Percentiles rank a stretch among this genome's conserved stretches.
These are phyloP conservation scores for Hypomontagnella monticulosa DNA, from an alignment of 495 filamentous ascomycete species.

Conservation along the genomic window DNA sequence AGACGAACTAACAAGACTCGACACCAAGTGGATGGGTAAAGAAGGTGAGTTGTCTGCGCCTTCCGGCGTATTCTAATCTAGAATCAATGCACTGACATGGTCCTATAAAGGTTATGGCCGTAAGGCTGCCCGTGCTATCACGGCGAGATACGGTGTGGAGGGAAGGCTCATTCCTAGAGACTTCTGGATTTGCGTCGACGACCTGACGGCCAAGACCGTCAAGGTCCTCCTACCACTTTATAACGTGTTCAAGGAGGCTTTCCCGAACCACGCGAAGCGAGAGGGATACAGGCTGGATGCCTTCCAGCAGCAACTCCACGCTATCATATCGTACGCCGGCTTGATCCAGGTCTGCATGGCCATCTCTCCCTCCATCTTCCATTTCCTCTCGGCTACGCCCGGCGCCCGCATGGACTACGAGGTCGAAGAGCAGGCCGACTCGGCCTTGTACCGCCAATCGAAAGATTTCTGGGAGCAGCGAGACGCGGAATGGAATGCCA, in stretches of 20 bases:
- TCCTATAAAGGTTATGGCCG: constrained; percentile 51
- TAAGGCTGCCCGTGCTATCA: constrained; percentile 49
- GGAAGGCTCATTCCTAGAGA: constrained; percentile 44
- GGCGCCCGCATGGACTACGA: constrained; percentile 51
- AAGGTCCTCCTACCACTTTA: constrained; percentile 55
- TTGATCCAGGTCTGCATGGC: constrained; percentile 56
- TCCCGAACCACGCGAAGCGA: constrained; percentile 1
- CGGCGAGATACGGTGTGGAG: constrained; percentile 41
- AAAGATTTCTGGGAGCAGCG: constrained; percentile 24
- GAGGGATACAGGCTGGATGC: constrained; percentile 28
- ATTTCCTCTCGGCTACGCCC: constrained; percentile 49
- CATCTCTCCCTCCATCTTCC: constrained; percentile 58
- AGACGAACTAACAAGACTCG: constrained; percentile 49
- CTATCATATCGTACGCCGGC: constrained; percentile 54
- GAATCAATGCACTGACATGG: constrained; percentile 3
- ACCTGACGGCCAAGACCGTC: constrained; percentile 51
- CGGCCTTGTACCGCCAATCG: constrained; percentile 45
- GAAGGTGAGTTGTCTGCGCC: constrained; percentile 51
- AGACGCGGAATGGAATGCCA: constrained; percentile 21
- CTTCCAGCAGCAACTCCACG: constrained; percentile 57
- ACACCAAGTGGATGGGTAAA: constrained; percentile 41
- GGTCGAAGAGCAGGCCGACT: constrained; percentile 49
- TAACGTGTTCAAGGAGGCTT: constrained; percentile 46
- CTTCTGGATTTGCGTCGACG: constrained; percentile 56
- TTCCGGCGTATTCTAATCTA: background rate